Conservation (phyloP, 495 filamentous ascomycete species). For the Viridothelium virens region DNA sequence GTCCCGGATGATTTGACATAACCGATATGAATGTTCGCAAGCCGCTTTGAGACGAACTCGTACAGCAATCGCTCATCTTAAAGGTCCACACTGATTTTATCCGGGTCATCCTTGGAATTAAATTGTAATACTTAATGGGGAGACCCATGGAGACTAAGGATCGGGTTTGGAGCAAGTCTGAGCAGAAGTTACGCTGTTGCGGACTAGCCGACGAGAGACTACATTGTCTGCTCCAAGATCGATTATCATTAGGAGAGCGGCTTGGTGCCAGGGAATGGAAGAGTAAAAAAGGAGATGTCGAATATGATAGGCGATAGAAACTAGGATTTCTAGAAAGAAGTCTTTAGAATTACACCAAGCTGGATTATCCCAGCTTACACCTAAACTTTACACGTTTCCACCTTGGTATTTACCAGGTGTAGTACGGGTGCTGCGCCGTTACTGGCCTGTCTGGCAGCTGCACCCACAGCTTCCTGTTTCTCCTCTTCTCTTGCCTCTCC, state of each 20-base stretch:
- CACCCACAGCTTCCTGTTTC: constrained; percentile 68
- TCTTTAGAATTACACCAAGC: neutral
- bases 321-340: neutral
- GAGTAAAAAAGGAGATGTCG: too few species aligned
- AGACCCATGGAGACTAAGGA: too few species aligned
- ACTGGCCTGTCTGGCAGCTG: constrained; percentile 74
- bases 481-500: constrained; percentile 64
- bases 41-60: too few species aligned
- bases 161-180: neutral
- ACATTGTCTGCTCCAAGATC: too few species aligned
- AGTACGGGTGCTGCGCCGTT: constrained; percentile 74
- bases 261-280: too few species aligned
- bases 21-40: too few species aligned
- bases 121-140: too few species aligned
- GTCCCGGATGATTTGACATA: too few species aligned
- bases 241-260: too few species aligned
- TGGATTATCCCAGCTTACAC: neutral
- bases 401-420: constrained; percentile 59
- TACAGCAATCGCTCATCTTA: too few species aligned
- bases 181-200: neutral
- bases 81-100: too few species aligned
- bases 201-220: neutral
- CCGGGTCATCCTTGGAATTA: too few species aligned
- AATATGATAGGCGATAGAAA: neutral
- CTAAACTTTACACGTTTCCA: neutral